Percentiles rank a stretch among this genome's conserved stretches.
phyloP scores from a whole-genome alignment of 2,329 filamentous ascomycete genomes.

The Beauveria sp. region DNA sequence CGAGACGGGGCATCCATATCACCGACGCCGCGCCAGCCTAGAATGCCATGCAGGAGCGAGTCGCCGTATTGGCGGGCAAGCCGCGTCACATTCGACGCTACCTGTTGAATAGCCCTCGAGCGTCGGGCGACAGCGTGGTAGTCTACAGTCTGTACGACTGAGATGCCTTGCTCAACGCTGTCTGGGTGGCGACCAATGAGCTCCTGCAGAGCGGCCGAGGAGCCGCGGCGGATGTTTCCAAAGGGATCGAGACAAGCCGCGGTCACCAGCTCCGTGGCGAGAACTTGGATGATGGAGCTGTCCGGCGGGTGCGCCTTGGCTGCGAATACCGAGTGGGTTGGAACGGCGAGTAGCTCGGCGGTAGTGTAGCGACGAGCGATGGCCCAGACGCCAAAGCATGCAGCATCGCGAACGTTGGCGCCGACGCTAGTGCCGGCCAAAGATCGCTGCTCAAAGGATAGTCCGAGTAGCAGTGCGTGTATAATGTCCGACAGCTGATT shows the following conservation, averaged over 20 bases:
- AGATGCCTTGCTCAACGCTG: conserved; percentile 71
- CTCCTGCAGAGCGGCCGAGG: conserved; percentile 90
- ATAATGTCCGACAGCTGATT: conserved; percentile 65
- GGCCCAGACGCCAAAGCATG: conserved; percentile 95
- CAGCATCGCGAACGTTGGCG: conserved; percentile 86
- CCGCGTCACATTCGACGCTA: conserved; percentile 61
- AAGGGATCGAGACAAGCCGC: conserved; percentile 81
- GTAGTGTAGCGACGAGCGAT: conserved; percentile 82
- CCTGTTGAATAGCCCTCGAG: conserved; percentile 70
- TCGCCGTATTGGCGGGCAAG: conserved; percentile 63
- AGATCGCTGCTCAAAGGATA: conserved; percentile 83
- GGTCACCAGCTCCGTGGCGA: conserved; percentile 75
- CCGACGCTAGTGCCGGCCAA: conserved; percentile 80
- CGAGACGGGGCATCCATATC: conserved; percentile 70
- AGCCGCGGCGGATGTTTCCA: conserved; percentile 86
- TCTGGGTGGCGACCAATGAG: conserved; percentile 89
- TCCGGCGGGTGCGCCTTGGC: conserved; percentile 28
- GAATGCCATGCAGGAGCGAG: conserved; percentile 60
- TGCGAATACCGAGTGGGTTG: conserved; percentile 36
- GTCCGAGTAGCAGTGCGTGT: conserved; percentile 66
- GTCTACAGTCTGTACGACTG: conserved; percentile 81
- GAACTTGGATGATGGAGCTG: conserved; percentile 59
- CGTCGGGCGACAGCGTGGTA: conserved; percentile 90
- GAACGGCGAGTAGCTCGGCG: conserved; percentile 60
- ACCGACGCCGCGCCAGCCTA: conserved; percentile 83